Conservation (phyloP, 768 basidiomycete genomes). For the Serendipita sp. region DNA sequence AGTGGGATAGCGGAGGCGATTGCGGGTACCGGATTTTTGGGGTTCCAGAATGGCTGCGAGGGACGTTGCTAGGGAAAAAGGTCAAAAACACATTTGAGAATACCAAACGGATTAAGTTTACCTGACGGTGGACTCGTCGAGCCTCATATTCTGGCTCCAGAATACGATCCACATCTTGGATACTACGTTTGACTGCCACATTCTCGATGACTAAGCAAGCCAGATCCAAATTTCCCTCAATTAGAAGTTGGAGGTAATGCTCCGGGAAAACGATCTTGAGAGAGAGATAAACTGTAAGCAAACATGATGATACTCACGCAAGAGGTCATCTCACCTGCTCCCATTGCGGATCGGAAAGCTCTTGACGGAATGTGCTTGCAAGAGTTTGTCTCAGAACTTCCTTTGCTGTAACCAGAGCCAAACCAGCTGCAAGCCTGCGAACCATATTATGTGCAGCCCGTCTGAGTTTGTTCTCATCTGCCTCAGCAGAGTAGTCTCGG, state of each 20-base stretch:
- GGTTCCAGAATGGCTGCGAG: constrained; percentile 80
- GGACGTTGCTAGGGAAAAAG: constrained; percentile 35
- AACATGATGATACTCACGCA: not conserved
- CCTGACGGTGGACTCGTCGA: constrained; percentile 77
- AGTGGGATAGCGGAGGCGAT: constrained; percentile 70
- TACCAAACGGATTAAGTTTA: constrained; percentile 19
- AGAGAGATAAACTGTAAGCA: not conserved
- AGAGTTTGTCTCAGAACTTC: constrained; percentile 56
- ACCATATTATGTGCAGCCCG: constrained; percentile 93
- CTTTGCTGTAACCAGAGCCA: constrained; percentile 95
- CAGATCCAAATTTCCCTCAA: constrained; percentile 82
- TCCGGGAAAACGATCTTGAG: constrained; percentile 58
- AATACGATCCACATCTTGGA: constrained; percentile 82
- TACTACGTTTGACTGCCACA: constrained; percentile 92
- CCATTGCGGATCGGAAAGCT: constrained; percentile 1
- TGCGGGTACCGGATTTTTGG: constrained; percentile 49
- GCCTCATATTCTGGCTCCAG: constrained; percentile 69
- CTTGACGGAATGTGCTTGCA: constrained; percentile 2
- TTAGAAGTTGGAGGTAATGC: constrained; percentile 55
- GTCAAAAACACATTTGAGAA: constrained; percentile 7
- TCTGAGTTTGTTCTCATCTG: constrained; percentile 77
- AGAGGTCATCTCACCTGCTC: not conserved
- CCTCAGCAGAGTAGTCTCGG: constrained; percentile 91
- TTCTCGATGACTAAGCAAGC: constrained; percentile 93
- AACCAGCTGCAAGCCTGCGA: constrained; percentile 87